Base-by-base conservation (phyloP, 2,329 filamentous ascomycete genomes). In the Ilyonectria sp. region DNA sequence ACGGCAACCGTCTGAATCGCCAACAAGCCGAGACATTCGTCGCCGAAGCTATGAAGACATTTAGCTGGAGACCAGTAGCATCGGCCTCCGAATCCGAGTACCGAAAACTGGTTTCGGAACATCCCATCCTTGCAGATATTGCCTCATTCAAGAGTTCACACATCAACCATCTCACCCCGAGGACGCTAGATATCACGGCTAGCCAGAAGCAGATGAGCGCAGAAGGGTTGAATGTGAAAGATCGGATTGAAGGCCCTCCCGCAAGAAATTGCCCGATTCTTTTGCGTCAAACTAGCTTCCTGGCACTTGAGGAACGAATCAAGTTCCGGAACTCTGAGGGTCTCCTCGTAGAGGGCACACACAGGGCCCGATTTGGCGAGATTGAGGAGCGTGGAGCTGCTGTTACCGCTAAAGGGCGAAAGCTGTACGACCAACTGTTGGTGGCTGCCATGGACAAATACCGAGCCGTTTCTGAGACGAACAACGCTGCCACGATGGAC, bases 101-200 rank as follows among this genome's bases (percentile, higher is more conserved):
- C 68, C 69, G 77, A 35, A 58, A 70, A 3, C 78, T 88, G 2
- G 79, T 79, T 9, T 70, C 70, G 1, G 84, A 85, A 63, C 83
- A 86, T 60, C 83, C 86, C 0, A 77, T 87, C 3, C 74, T 87
- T 4, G 85, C 85, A 1, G 86, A 87, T 61, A 82, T 87, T 47
- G 83, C 76, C 0, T 80, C 75, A 55, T 82, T 82, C 66, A 71
- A 69, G 6, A 83, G 78, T 31, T 77, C 84, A 1, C 86, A 88
- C 68, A 86, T 88, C 71, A 88, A 88, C 66, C 86, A 88, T 60
- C 80, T 88, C 2, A 87, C 86, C 0, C 86, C 86, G 0, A 79
- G 85, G 2, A 85, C 85, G 0, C 76, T 87, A 4, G 82, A 87
- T 60, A 88, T 88, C 29, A 78, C 81, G 10, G 71, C 78, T 0